Conservation (phyloP, 23 red algal genomes). For the Gracilaria vermiculophylla region DNA sequence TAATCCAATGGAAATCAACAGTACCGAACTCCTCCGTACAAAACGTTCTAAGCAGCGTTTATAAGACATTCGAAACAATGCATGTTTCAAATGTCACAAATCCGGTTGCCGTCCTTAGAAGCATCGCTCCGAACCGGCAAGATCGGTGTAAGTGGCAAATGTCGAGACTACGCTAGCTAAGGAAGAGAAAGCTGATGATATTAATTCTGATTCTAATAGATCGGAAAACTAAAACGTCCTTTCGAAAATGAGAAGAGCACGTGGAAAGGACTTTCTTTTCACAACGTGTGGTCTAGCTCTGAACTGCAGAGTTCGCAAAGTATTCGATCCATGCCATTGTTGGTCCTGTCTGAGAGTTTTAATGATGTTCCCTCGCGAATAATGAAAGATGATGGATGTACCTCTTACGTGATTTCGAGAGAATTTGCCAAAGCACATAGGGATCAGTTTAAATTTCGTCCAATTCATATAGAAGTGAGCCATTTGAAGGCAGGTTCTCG, state of each 20-base stretch:
- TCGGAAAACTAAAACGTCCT: no score
- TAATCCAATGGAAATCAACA: constrained; percentile 4
- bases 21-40: neutral
- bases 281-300: no score
- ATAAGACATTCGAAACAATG: neutral
- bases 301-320: no score
- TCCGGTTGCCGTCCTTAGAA: neutral
- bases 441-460: neutral
- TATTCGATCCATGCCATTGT: no score
- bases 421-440: neutral
- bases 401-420: neutral
- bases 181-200: neutral
- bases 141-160: neutral
- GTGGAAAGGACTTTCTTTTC: no score
- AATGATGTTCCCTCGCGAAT: neutral
- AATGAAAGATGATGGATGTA: neutral
- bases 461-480: neutral
- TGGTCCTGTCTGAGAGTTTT: neutral
- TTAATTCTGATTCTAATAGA: no score
- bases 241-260: no score
- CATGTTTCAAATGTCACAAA: neutral
- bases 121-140: neutral
- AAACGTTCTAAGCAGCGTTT: neutral
- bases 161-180: neutral
- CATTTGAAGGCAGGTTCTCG: neutral